These are phyloP conservation scores for Vitis hybrid DNA, from an alignment of 177 flowering plant genomes.

Conservation along the genomic window DNA sequence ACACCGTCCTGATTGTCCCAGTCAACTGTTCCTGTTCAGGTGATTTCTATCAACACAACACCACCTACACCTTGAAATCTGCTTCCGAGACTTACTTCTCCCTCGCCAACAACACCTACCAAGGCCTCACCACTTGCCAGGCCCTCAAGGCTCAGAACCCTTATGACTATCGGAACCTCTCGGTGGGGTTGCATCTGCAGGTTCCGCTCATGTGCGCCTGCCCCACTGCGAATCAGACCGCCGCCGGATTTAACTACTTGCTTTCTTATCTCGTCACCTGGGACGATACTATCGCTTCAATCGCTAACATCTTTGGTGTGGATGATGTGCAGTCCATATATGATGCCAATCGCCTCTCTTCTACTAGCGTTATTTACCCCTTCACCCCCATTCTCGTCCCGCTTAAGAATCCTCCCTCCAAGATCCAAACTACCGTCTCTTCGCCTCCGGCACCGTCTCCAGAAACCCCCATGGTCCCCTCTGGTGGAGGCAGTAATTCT, in stretches of 20 bases:
- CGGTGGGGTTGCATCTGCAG: conserved; percentile 13
- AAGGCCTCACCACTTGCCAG: conserved; percentile 73
- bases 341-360: conserved; percentile 44
- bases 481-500: conserved; percentile 6
- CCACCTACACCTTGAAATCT: conserved; percentile 31
- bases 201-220: conserved; percentile 78
- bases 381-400: conserved; percentile 65
- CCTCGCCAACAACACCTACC: conserved; percentile 58
- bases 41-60: conserved; percentile 47
- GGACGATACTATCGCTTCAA: conserved; percentile 28
- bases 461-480: background rate
- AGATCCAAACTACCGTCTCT: conserved; percentile 7
- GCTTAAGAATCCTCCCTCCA: conserved; percentile 29
- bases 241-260: conserved; percentile 40
- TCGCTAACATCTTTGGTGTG: conserved; percentile 38
- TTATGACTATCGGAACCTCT: conserved; percentile 17
- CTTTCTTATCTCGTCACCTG: conserved; percentile 39
- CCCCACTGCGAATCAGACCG: conserved; percentile 47
- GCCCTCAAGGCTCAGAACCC: conserved; percentile 47
- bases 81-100: conserved; percentile 40
- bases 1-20: conserved; percentile 44
- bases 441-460: conserved; percentile 26
- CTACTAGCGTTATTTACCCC: conserved; percentile 22
- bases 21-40: conserved; percentile 54
- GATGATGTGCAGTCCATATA: conserved; percentile 20